Conservation (phyloP, 2,329 filamentous ascomycete genomes). For the Aspergillus sp. region DNA sequence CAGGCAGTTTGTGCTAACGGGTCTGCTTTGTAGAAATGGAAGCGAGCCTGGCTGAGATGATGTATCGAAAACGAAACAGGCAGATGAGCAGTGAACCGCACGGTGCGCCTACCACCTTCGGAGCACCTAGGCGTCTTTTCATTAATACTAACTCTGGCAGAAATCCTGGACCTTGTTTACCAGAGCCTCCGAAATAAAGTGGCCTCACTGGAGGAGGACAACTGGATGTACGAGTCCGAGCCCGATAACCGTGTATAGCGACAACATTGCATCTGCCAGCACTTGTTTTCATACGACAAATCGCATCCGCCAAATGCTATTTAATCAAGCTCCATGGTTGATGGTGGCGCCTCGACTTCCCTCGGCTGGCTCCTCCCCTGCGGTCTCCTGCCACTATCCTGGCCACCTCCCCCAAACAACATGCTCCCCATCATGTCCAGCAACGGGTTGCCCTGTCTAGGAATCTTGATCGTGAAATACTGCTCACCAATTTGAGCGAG, state of each 20-base stretch:
- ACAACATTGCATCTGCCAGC: constrained; percentile 26
- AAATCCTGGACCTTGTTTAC: constrained; percentile 71
- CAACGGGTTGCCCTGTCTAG: constrained; percentile 86
- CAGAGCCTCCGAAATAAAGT: constrained; percentile 75
- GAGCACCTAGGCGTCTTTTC: neutral
- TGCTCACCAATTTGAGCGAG: constrained; percentile 90
- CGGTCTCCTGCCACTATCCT: constrained; percentile 43
- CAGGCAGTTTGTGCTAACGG: neutral
- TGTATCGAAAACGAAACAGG: constrained; percentile 44
- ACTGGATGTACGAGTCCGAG: constrained; percentile 87
- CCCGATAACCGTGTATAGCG: constrained; percentile 53
- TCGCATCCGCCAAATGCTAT: constrained; percentile 1
- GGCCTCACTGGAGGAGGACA: constrained; percentile 75
- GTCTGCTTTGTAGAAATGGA: constrained; percentile 47
- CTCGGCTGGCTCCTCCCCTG: constrained; percentile 44
- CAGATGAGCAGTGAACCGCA: constrained; percentile 67
- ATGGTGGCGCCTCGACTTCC: constrained; percentile 52
- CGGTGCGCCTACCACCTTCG: constrained; percentile 53
- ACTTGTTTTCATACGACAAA: constrained; percentile 8
- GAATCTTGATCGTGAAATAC: constrained; percentile 92
- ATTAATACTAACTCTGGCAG: constrained; percentile 43
- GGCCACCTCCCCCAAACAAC: constrained; percentile 78
- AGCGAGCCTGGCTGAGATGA: constrained; percentile 50
- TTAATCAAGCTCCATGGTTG: constrained; percentile 52
- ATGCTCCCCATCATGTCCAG: constrained; percentile 98